phyloP scores from a whole-genome alignment of 2,329 filamentous ascomycete genomes.

The Botrytis squamosa region DNA sequence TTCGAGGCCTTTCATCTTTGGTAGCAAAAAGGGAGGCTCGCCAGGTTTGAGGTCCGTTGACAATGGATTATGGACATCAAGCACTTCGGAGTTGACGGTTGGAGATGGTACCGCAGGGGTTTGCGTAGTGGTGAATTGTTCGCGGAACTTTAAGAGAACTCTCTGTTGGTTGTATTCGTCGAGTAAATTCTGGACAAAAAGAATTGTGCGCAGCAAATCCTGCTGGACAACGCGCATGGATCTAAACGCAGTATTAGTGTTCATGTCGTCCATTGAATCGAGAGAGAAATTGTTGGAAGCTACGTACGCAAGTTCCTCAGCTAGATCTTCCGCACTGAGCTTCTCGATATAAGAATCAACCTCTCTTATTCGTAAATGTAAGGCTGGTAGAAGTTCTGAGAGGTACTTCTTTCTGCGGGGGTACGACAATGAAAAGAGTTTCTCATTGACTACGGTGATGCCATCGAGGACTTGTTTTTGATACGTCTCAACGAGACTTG shows the following conservation, averaged over 20 bases:
- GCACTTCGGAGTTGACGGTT: neutral
- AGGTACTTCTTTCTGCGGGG: neutral
- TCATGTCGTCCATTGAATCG: rapidly evolving
- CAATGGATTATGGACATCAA: neutral
- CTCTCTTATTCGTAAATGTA: neutral
- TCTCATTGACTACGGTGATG: neutral
- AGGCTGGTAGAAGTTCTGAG: neutral
- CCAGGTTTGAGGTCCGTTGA: neutral
- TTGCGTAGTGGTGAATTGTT: neutral
- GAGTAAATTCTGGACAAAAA: neutral
- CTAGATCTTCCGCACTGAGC: neutral
- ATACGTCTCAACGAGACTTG: neutral
- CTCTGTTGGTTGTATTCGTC: neutral
- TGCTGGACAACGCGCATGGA: neutral
- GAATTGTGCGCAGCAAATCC: neutral
- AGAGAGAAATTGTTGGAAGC: neutral
- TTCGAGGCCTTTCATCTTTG: neutral
- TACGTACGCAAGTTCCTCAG: neutral
- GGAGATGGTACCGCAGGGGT: neutral
- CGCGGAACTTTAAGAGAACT: neutral
- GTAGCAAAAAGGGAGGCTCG: neutral
- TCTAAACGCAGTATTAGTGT: neutral
- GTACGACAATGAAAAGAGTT: neutral
- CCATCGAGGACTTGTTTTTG: neutral
- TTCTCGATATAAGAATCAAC: neutral